Base-by-base conservation (phyloP, 352 stramenopile species). In the Poterioochromonas sp. region DNA sequence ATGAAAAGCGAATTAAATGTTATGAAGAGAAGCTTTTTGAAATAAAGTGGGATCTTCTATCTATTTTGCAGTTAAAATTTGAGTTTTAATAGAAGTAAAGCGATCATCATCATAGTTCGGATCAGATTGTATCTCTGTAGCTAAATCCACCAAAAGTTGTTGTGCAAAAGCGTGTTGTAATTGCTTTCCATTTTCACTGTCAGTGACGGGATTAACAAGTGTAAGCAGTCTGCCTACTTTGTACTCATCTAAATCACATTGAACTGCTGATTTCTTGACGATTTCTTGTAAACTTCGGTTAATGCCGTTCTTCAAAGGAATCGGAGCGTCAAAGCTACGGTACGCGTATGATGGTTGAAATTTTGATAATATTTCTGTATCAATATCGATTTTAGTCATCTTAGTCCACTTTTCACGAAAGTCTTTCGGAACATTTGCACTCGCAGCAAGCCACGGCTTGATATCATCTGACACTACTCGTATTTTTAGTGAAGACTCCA, bases 361-460 rank as follows among this genome's bases (percentile, higher is more conserved):
- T 64, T 12, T 53, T n/a, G 40, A 39, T 20, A 26, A 64, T n/a
- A 76, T 3, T 40, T 76, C 69, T 15, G 39, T 34, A 26, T 76
- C 69, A 32, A 39, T 18, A 43, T 76, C 69, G n/a, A 76, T 43
- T 34, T 76, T 76, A 8, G 32, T 35, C 69, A 76, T 76, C n/a
- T 76, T 76, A 20, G 18, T 76, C 69, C 69, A 76, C 39, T 76
- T 76, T 12, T 76, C 69, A 34, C 69, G 12, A 58, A 37, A 63
- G n/a, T 76, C 69, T 43, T 76, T 76, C 2, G 39, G 69, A 63
- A 58, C 43, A 40, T 76, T 76, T 8, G 69, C 69, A 29, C 5
- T 65, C 8, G 44, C 5, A 34, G 69, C 69, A 11, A 76, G 32
- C 69, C 69, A 76, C 3, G 69, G 69, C 37, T 34, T 58, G 39